Evolutionary conservation across 2,329 filamentous ascomycete species (phyloP).

Genomic region (Endothia cerciana): DNA sequence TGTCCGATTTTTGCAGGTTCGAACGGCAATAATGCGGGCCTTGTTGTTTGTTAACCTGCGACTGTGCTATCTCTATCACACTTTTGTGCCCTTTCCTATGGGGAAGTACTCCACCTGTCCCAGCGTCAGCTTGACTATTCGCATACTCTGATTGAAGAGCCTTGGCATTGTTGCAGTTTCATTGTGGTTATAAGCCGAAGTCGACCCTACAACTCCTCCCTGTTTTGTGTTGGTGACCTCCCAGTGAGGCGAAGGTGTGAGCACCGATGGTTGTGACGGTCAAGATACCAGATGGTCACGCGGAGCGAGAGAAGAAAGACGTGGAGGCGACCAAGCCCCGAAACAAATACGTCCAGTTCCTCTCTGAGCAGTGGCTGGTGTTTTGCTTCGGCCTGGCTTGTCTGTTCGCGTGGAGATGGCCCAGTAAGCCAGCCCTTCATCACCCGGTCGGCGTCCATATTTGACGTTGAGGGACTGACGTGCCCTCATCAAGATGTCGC

Average conservation of each 20-base stretch:
- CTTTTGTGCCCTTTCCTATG: not conserved
- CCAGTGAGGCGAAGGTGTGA: slow-evolving; percentile 4
- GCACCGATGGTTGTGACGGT: slow-evolving; percentile 25
- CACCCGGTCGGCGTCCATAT: slow-evolving; percentile 23
- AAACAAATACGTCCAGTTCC: slow-evolving; percentile 35
- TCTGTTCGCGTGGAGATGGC: slow-evolving; percentile 51
- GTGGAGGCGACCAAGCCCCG: not conserved
- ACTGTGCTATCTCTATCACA: not conserved
- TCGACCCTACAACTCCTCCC: not conserved
- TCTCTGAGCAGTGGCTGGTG: slow-evolving; percentile 66
- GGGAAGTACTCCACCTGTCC: not conserved
- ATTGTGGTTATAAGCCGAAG: not conserved
- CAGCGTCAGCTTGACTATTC: not conserved
- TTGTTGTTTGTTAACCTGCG: not conserved
- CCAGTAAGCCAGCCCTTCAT: slow-evolving; percentile 38
- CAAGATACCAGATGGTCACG: not conserved
- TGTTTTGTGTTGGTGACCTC: not conserved
- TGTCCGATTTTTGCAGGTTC: slow-evolving; percentile 19
- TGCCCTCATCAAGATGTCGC: slow-evolving; percentile 46
- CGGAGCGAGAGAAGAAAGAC: not conserved
- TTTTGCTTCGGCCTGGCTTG: slow-evolving; percentile 61
- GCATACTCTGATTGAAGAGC: not conserved
- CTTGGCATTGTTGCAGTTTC: not conserved
- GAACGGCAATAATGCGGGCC: slow-evolving; percentile 27
- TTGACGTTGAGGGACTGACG: not conserved